These are phyloP conservation scores for Aotearoamyces nothofagi DNA, from an alignment of 2,329 filamentous ascomycete species.

Conservation along the genomic window DNA sequence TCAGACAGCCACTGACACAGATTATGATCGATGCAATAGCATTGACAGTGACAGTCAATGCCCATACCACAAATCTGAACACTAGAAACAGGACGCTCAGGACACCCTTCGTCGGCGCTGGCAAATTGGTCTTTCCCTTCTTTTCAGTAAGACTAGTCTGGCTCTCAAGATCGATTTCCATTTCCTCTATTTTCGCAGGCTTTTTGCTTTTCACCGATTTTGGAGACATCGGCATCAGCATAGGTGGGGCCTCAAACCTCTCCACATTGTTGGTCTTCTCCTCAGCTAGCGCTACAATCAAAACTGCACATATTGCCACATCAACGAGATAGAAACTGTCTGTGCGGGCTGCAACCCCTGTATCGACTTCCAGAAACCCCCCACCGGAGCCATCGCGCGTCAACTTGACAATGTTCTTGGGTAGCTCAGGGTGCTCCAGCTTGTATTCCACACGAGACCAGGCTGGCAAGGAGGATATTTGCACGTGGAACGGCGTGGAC, in stretches of 20 bases:
- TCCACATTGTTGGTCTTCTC: constrained; percentile 34
- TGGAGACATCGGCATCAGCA: constrained; percentile 8
- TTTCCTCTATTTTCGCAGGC: constrained; percentile 33
- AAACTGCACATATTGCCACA: constrained; percentile 42
- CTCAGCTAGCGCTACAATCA: constrained; percentile 42
- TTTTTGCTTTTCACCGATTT: constrained; percentile 17
- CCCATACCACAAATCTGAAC: constrained; percentile 44
- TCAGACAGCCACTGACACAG: constrained; percentile 34
- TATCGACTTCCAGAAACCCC: constrained; percentile 45
- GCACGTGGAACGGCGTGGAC: constrained; percentile 46
- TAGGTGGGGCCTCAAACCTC: constrained; percentile 43
- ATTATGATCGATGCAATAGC: constrained; percentile 33
- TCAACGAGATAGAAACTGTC: constrained; percentile 47
- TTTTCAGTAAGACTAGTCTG: constrained; percentile 25
- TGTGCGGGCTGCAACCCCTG: constrained; percentile 40
- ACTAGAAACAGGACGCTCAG: constrained; percentile 35
- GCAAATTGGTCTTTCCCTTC: constrained; percentile 24
- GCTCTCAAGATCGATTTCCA: constrained; percentile 49
- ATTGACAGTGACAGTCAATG: constrained; percentile 38
- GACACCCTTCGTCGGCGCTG: constrained; percentile 30
- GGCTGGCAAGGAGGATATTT: constrained; percentile 39
- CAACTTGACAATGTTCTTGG: constrained; percentile 42
- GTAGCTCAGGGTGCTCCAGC: constrained; percentile 48
- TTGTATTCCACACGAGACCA: constrained; percentile 49
- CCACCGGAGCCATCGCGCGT: constrained; percentile 43